phyloP scores from a whole-genome alignment of 108 stramenopile genomes.

The Cyclotella atomus region DNA sequence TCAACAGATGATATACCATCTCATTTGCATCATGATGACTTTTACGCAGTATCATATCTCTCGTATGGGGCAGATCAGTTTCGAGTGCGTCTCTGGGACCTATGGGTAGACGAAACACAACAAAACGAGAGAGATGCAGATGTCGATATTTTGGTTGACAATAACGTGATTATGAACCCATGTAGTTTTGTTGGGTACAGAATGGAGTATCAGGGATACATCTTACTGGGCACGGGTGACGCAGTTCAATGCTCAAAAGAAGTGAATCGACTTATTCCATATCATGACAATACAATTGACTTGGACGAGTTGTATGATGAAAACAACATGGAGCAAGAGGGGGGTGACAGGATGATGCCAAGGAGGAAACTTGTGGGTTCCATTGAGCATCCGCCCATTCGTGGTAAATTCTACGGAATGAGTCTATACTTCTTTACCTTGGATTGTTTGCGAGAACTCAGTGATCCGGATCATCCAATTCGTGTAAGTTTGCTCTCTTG shows the following conservation, averaged over 20 bases:
- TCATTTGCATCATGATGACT: conserved; percentile 73
- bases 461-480: conserved; percentile 63
- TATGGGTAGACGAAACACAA: conserved; percentile 65
- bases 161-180: conserved; percentile 64
- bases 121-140: conserved; percentile 3
- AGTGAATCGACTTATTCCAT: conserved; percentile 78
- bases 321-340: conserved; percentile 11
- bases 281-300: conserved; percentile 69
- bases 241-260: conserved; percentile 70
- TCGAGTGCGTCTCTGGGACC: conserved; percentile 80
- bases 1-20: conserved; percentile 28
- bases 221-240: conserved; percentile 77
- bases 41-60: conserved; percentile 85
- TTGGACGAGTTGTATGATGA: conserved; percentile 54
- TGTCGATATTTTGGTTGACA: neutral
- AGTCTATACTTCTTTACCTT: conserved; percentile 90
- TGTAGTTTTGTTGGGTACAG: conserved; percentile 79
- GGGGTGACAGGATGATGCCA: neutral
- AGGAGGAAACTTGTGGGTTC: conserved; percentile 72
- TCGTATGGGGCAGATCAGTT: conserved; percentile 91
- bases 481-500: conserved; percentile 25
- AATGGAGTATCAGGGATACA: conserved; percentile 59
- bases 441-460: conserved; percentile 87
- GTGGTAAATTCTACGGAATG: conserved; percentile 92
- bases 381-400: conserved; percentile 81